These are phyloP conservation scores for Iodosphaeria phyllophila DNA, from an alignment of 2,329 filamentous ascomycete genomes.

Conservation along the genomic window DNA sequence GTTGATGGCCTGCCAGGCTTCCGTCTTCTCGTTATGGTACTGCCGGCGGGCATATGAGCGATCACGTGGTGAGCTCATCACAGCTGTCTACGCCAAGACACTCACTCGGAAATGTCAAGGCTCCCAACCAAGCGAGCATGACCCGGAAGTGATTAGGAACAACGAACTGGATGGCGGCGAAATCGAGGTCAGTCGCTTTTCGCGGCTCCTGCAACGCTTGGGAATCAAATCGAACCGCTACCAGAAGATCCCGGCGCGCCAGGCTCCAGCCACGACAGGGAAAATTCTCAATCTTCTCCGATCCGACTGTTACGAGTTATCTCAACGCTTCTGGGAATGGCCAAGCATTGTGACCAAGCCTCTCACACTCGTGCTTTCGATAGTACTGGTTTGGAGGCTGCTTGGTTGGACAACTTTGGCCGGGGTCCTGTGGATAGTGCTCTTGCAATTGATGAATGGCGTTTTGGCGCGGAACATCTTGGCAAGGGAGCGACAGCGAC, in stretches of 20 bases:
- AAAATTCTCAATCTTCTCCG: constrained; percentile 83
- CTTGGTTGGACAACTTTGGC: constrained; percentile 65
- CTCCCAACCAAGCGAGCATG: constrained; percentile 15
- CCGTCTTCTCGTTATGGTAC: constrained; percentile 61
- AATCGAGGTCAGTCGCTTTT: constrained; percentile 9
- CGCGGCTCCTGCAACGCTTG: constrained; percentile 11
- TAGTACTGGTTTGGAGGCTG: constrained; percentile 56
- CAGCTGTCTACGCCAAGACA: constrained; percentile 68
- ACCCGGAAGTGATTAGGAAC: constrained; percentile 5
- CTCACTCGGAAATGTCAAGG: constrained; percentile 41
- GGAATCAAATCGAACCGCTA: constrained; percentile 6
- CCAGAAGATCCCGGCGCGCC: constrained; percentile 11
- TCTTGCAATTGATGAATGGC: constrained; percentile 53
- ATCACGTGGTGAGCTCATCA: constrained; percentile 70
- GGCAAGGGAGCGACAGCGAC: constrained; percentile 49
- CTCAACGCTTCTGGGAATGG: constrained; percentile 80
- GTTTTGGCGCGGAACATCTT: constrained; percentile 48
- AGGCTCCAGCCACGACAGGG: constrained; percentile 59
- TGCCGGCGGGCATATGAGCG: constrained; percentile 70
- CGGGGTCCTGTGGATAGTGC: constrained; percentile 48
- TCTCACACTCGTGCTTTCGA: constrained; percentile 54
- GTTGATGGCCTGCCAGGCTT: constrained; percentile 42
- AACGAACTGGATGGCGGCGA: constrained; percentile 6
- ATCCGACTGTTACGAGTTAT: constrained; percentile 63
- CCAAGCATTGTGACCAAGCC: constrained; percentile 58